Conservation (phyloP, 345 rosid genomes). For the Melaleuca alternifolia region DNA sequence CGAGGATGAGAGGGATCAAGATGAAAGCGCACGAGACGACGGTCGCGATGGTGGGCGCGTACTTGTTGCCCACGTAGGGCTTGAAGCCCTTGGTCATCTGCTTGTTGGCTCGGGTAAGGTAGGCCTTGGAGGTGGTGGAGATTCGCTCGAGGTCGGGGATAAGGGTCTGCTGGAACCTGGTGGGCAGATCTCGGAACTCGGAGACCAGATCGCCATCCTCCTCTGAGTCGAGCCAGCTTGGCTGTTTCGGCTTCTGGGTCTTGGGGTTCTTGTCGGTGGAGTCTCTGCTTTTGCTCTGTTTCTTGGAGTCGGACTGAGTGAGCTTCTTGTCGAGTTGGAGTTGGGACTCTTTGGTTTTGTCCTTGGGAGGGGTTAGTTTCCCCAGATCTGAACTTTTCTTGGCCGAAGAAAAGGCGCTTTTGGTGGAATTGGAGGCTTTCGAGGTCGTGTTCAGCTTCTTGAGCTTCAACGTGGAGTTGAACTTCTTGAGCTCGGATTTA, state of each 20-base stretch:
- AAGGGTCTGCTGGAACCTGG: slow-evolving; percentile 55
- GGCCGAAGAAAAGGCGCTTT: slow-evolving; percentile 5
- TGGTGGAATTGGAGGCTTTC: slow-evolving; percentile 35
- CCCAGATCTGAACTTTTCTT: slow-evolving; percentile 36
- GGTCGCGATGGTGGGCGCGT: slow-evolving; percentile 66
- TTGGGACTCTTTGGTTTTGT: slow-evolving; percentile 30
- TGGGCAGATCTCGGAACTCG: slow-evolving; percentile 74
- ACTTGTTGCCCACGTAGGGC: slow-evolving; percentile 65
- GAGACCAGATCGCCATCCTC: slow-evolving; percentile 51
- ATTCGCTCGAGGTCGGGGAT: slow-evolving; percentile 77
- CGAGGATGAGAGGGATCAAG: slow-evolving; percentile 63
- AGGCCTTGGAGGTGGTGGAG: slow-evolving; percentile 64
- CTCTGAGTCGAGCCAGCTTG: slow-evolving; percentile 50
- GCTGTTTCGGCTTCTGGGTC: slow-evolving; percentile 12
- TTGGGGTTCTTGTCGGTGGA: slow-evolving; percentile 3
- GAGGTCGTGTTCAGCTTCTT: slow-evolving; percentile 27
- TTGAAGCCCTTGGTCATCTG: slow-evolving; percentile 75
- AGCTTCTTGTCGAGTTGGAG: slow-evolving; percentile 17
- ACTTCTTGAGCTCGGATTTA: slow-evolving; percentile 20
- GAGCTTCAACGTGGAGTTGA: slow-evolving; percentile 26
- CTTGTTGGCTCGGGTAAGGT: slow-evolving; percentile 69
- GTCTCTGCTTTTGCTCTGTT: neutral
- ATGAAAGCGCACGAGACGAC: slow-evolving; percentile 56
- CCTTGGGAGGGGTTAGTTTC: slow-evolving; percentile 33
- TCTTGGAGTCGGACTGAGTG: neutral